Evolutionary conservation across 2,329 filamentous ascomycete genomes (phyloP), one percentile per base, ranked within the genome.

Genomic region (Dactylellina cionopaga): DNA sequence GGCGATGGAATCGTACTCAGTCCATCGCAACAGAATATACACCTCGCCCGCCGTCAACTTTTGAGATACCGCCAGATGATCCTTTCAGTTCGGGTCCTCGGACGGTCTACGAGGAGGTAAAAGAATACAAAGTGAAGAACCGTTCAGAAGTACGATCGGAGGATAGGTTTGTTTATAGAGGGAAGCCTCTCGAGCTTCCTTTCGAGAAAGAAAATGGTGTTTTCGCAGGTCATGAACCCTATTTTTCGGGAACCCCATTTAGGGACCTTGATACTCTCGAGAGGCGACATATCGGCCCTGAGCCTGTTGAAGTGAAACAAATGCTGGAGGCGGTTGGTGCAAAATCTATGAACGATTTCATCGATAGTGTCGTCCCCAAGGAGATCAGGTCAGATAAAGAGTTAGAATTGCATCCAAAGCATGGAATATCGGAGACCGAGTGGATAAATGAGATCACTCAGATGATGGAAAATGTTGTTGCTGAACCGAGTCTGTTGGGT

Each of bases 271-370:
- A 89, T 78, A 87, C 87, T 39, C 96, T 96, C 78, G 85, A 90
- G 62, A 86, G 90, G 68, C 88, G 94, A 51, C 94, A 97, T 81
- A 96, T 97, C 81, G 93, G 93, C 0, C 92, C 92, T 2, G 88
- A 89, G 55, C 84, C 89, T 31, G 82, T 84, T 44, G 88, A 91
- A 60, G 86, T 88, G 0, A 83, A 88, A 75, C 84, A 88, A 78
- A 97, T 98, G 94, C 87, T 97, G 70, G 86, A 89, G 77, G 85
- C 85, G 0, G 84, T 98, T 39, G 74, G 72, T 17, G 76, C 75
- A 37, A 89, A 92, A 69, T 89, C 85, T 46, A 81, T 98, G 68
- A 92, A 97, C 75, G 88, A 91, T 25, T 96, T 98, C 78, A 87
- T 97, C 41, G 84, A 86, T 77, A 88, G 96, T 81, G 93, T 97